Conservation (phyloP, 768 basidiomycete species). For the Lentinula detonsa region DNA sequence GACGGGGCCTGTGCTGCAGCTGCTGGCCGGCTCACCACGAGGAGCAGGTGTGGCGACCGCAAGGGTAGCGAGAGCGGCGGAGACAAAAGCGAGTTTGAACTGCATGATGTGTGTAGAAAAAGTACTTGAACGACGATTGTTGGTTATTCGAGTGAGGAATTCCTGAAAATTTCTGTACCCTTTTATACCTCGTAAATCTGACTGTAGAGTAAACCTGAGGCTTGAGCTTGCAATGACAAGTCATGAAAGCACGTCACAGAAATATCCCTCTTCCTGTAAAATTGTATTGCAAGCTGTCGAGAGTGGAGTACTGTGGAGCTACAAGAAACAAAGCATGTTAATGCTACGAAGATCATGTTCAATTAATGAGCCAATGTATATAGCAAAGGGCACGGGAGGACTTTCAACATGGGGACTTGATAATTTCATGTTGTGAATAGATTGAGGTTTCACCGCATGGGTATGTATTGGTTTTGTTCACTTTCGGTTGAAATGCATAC, state of each 20-base stretch:
- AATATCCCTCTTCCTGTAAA: background rate
- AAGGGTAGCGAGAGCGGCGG: background rate
- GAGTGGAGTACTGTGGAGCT: background rate
- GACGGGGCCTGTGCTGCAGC: background rate
- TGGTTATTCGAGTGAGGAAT: background rate
- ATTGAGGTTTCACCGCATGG: background rate
- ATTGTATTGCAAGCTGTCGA: background rate
- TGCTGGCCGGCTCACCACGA: background rate
- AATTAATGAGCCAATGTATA: background rate
- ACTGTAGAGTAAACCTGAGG: background rate
- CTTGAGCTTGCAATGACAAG: background rate
- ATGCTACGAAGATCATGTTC: background rate
- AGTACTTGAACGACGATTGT: conserved; percentile 3
- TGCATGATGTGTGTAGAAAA: background rate
- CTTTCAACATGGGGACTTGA: background rate
- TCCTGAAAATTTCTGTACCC: background rate
- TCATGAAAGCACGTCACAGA: background rate
- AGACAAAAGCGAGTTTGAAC: conserved; percentile 4
- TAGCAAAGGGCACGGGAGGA: background rate
- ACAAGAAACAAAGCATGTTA: background rate
- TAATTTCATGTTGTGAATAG: background rate
- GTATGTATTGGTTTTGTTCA: background rate
- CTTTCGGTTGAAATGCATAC: background rate
- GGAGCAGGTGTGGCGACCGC: conserved; percentile 1
- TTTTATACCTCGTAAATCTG: background rate